Base-by-base conservation (phyloP, 1,139 yeast genomes). In the Maudiozyma humilis region DNA sequence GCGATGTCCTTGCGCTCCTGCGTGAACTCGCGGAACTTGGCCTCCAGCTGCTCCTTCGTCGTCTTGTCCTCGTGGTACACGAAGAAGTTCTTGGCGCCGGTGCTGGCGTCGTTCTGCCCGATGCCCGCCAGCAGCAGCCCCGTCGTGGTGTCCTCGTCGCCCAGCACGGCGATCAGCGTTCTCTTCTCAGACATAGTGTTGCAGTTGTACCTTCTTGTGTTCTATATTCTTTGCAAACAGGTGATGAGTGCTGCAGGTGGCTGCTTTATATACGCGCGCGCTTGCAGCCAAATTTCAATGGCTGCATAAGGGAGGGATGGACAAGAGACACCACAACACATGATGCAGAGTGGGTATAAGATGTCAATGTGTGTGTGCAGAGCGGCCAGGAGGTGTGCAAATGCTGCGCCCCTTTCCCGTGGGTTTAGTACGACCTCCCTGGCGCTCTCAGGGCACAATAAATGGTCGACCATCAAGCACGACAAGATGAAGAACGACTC, bases 131-230 rank as follows among this genome's bases (percentile, higher is more conserved):
- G 75, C 39, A 91, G 72, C 71, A 93, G 77, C 4, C 99, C 99
- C 1, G 98, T 93, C 48, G 91, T 89, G 17, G 97, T 83, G 62
- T 91, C 98, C 68, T 89, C 98, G 61, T 89, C 98, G 20, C 96
- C 97, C 60, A 89, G 87, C 43, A 89, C 93, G 12, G 96, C 97
- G 47, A 89, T 71, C 54, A 87, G 73, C 38, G 82, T 75, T 58
- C 97, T 80, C 59, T 85, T 81, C 49, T 77, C 68, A 50, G 65
- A 52, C 51, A 49, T 49, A 6, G 13, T 14, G 23, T 10, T 23
- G n/a, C n/a, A n/a, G n/a, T n/a, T n/a, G n/a, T n/a, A n/a, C n/a
- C n/a, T n/a, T n/a, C n/a, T n/a, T n/a, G n/a, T n/a, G n/a, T n/a
- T 30, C 41, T 27, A 16, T 16, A 8, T 13, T 23, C n/a, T 13